These are phyloP conservation scores for Pythium chondricola DNA, from an alignment of 352 stramenopile genomes.

Conservation along the genomic window DNA sequence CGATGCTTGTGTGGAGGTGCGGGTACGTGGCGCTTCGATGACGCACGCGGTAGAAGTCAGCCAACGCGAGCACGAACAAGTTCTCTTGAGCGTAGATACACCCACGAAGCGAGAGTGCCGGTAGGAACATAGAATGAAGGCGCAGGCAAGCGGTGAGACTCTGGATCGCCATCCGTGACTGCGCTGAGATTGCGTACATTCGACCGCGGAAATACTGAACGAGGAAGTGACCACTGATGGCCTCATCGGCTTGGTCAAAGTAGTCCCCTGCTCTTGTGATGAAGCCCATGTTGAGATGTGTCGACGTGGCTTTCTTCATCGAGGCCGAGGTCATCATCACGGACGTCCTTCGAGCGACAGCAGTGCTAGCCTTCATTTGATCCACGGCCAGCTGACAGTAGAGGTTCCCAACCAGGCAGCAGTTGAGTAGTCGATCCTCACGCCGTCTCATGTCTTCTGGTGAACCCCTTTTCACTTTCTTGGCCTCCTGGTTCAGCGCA, in stretches of 20 bases:
- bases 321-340: slow-evolving; percentile 17
- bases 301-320: slow-evolving; percentile 20
- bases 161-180: slow-evolving; percentile 23
- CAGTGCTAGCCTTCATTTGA: slow-evolving; percentile 28
- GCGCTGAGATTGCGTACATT: slow-evolving; percentile 31
- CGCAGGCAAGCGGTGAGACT: slow-evolving; percentile 30
- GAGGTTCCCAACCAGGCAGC: slow-evolving; percentile 43
- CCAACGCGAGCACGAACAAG: slow-evolving; percentile 39
- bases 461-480: slow-evolving; percentile 3
- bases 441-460: slow-evolving; percentile 7
- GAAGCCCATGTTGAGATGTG: slow-evolving; percentile 25
- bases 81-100: slow-evolving; percentile 48
- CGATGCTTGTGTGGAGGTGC: slow-evolving; percentile 41
- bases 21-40: slow-evolving; percentile 38
- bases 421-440: slow-evolving; percentile 29
- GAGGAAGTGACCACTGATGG: slow-evolving; percentile 32
- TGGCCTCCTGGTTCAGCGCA: slow-evolving; percentile 12
- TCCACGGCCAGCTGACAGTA: slow-evolving; percentile 52
- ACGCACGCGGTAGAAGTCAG: slow-evolving; percentile 45
- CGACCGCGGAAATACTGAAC: slow-evolving; percentile 37
- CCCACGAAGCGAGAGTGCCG: slow-evolving; percentile 44
- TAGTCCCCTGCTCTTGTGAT: slow-evolving; percentile 23
- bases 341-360: slow-evolving; percentile 18
- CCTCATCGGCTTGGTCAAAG: slow-evolving; percentile 28
- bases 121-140: slow-evolving; percentile 35